Evolutionary conservation across 2,329 filamentous ascomycete species (phyloP), one percentile per base, ranked within the genome.

Genomic region (Aspergillus eucalypticola): DNA sequence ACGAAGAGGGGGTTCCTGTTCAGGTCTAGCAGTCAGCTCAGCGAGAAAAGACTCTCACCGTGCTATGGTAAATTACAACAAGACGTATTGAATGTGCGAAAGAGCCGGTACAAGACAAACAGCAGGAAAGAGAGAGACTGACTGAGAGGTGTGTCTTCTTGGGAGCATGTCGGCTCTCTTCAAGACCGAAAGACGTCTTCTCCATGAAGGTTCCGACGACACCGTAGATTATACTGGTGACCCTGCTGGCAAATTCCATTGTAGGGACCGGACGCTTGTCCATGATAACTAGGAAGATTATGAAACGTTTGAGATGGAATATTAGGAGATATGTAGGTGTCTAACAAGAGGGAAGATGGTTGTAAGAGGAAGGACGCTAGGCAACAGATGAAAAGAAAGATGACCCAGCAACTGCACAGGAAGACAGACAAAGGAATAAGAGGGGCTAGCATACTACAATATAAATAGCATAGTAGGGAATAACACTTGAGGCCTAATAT

Each of bases 91-190:
- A 35, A 19, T n/a, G 8, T 17, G 44, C 23, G 38, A 11, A 38
- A 38, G 19, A 11, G 5, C 21, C 10, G 10, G 44, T 17, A 27
- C 15, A 52, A 29, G 27, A 48, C 17, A 38, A 49, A 49, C 42
- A 41, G 32, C 21, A 19, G 29, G 25, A 27, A 27, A 27, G 52
- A 25, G 19, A 7, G 32, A 53, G 19, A 44, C 51, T 39, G 35
- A 59, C 42, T 8, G 42, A 13, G 21, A 41, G 32, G 8, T 25
- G 19, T n/a, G 32, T 11, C 59, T 65, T 11, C 58, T 65, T 70
- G 8, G 66, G 62, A 8, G 68, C 69, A 58, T 73, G 72, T 6
- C 60, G 51, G 32, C 65, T 67, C 5, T 67, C 64, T 8, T 62
- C 59, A 8, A 67, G 60, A 19, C 55, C 42, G 11, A 60, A 52